Conservation (phyloP, 164 flowering plant genomes). For the Macadamia tetraphylla region DNA sequence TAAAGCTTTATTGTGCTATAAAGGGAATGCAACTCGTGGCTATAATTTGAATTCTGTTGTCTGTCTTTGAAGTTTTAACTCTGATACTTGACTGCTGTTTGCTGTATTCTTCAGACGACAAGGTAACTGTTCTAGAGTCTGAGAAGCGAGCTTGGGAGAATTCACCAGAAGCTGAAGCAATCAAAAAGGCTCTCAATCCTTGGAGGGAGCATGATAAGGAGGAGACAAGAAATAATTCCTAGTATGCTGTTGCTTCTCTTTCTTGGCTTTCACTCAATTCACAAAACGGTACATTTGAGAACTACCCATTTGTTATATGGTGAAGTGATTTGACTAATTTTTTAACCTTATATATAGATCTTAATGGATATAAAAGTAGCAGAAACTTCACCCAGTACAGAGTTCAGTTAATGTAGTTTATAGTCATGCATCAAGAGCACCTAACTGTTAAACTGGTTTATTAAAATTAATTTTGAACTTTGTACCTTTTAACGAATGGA, state of each 20-base stretch:
- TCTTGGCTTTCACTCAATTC: neutral
- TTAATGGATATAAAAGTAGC: too few relatives aligned
- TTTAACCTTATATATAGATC: too few relatives aligned
- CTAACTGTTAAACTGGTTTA: too few relatives aligned
- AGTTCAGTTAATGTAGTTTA: too few relatives aligned
- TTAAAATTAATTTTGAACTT: too few relatives aligned
- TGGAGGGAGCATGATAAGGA: conserved; percentile 55
- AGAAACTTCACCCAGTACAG: too few relatives aligned
- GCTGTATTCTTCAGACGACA: conserved; percentile 56
- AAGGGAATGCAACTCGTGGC: neutral
- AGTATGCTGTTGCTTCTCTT: conserved; percentile 1
- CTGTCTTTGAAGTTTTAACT: neutral
- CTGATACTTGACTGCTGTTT: conserved; percentile 5
- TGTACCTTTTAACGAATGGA: too few relatives aligned
- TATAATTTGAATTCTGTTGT: neutral
- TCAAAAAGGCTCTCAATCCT: conserved; percentile 85
- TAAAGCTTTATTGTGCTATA: too few relatives aligned
- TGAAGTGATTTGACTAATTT: too few relatives aligned
- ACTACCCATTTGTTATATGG: too few relatives aligned
- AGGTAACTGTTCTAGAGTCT: conserved; percentile 82
- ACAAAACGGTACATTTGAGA: too few relatives aligned
- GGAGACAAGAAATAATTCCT: conserved; percentile 33
- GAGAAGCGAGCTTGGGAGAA: conserved; percentile 89
- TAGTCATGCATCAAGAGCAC: too few relatives aligned
- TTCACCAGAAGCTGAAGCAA: conserved; percentile 78